These are phyloP conservation scores for Casuarina cunninghamiana DNA, from an alignment of 306 rosid genomes.

Conservation along the genomic window DNA sequence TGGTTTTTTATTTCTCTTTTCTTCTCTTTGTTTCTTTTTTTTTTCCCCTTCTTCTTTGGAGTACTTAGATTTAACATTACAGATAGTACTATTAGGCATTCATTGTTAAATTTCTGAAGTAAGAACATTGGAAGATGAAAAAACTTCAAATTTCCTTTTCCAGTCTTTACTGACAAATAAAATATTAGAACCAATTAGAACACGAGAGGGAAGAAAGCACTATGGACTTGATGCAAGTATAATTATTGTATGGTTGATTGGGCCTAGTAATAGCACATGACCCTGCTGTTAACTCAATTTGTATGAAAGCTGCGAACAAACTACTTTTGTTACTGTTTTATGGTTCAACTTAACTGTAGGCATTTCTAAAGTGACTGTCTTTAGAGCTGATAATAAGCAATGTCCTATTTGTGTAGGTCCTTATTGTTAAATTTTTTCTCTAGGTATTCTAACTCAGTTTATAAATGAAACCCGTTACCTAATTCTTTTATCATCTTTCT, in stretches of 20 bases:
- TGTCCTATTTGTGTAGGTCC: neutral
- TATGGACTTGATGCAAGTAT: neutral
- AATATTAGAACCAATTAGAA: neutral
- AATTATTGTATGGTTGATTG: neutral
- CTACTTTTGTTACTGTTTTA: neutral
- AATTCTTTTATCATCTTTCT: neutral
- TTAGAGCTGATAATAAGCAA: neutral
- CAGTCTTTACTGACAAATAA: neutral
- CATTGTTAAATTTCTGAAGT: neutral
- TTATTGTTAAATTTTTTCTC: neutral
- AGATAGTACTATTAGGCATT: too few relatives aligned
- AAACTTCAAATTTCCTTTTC: neutral
- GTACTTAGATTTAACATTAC: neutral
- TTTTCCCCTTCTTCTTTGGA: neutral
- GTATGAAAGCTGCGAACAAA: neutral
- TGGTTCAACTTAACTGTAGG: neutral
- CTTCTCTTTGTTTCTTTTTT: neutral
- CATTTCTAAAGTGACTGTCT: neutral
- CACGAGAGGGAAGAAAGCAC: neutral
- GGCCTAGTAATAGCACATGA: neutral
- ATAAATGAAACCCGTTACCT: neutral
- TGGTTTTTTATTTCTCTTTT: neutral
- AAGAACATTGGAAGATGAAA: neutral
- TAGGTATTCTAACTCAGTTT: neutral
- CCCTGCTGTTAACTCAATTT: neutral